Evolutionary conservation across 2,329 filamentous ascomycete genomes (phyloP).

Genomic region (Cladosporium sphaerospermum): DNA sequence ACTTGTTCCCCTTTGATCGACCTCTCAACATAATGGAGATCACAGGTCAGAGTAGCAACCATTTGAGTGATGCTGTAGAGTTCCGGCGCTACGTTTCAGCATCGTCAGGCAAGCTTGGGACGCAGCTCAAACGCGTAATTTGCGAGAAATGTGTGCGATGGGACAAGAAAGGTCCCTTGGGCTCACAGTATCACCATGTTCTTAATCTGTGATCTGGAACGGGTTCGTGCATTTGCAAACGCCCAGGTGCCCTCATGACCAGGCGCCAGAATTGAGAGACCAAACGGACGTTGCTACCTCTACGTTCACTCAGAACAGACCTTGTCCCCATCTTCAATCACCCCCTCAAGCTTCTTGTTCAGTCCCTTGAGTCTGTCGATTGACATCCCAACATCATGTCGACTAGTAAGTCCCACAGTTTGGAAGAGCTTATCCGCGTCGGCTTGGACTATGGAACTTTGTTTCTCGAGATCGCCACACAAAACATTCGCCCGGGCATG

Average conservation of each 20-base stretch:
- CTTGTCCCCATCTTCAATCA: not conserved
- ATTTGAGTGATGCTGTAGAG: too few species aligned
- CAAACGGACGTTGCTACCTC: not conserved
- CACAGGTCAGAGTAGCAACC: too few species aligned
- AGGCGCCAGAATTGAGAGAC: not conserved
- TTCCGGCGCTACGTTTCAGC: too few species aligned
- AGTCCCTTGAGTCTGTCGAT: not conserved
- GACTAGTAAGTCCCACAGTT: not conserved
- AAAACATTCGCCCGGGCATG: not conserved
- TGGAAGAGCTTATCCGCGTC: not conserved
- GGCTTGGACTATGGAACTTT: not conserved
- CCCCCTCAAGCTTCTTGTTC: not conserved
- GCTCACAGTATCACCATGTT: too few species aligned
- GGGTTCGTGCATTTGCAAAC: too few species aligned
- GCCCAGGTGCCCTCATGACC: not conserved
- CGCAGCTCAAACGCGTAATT: too few species aligned
- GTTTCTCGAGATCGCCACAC: not conserved
- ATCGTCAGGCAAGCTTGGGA: too few species aligned
- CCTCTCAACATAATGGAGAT: too few species aligned
- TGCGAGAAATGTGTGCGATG: too few species aligned
- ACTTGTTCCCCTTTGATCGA: too few species aligned
- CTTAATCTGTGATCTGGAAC: too few species aligned
- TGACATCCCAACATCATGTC: not conserved
- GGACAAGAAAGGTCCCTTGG: too few species aligned
- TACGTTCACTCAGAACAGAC: not conserved